These are phyloP conservation scores for Cladorrhinum samala DNA, from an alignment of 495 filamentous ascomycete genomes.

Conservation along the genomic window DNA sequence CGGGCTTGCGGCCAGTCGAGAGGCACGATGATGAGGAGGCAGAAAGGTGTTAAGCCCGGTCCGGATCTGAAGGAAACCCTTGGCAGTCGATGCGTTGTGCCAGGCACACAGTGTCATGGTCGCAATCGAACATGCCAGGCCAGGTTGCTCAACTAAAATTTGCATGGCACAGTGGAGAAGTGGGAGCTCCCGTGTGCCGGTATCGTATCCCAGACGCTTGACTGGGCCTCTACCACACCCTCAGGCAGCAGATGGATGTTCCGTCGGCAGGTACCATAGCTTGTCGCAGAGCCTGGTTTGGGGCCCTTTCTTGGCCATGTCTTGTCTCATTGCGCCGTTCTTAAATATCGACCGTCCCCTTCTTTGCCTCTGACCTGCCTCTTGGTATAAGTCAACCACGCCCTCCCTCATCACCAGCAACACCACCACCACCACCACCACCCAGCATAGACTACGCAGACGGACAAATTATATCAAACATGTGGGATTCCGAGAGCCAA, in stretches of 20 bases:
- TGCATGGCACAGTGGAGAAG: not conserved
- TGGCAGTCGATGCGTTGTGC: not conserved
- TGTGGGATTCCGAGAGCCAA: conserved; percentile 1
- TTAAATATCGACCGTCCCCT: conserved; percentile 2
- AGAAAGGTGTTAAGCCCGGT: not conserved
- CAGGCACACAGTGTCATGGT: not conserved
- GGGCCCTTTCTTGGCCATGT: not conserved
- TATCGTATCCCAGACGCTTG: conserved; percentile 4
- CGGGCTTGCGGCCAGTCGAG: not conserved
- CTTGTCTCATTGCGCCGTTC: not conserved
- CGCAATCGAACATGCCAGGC: not conserved
- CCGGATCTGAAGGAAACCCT: not conserved
- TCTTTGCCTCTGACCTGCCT: not conserved
- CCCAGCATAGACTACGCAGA: too few relatives aligned
- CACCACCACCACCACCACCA: too few relatives aligned
- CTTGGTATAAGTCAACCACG: not conserved
- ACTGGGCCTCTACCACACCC: not conserved
- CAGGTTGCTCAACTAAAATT: not conserved
- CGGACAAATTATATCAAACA: not conserved
- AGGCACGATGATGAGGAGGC: not conserved
- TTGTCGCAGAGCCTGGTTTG: not conserved
- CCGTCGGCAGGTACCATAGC: not conserved
- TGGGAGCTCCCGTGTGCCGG: not conserved
- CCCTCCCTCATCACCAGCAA: not conserved
- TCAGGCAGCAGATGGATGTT: not conserved